These are phyloP conservation scores for Alternaria burnsii DNA, from an alignment of 2,329 filamentous ascomycete genomes.

Conservation along the genomic window DNA sequence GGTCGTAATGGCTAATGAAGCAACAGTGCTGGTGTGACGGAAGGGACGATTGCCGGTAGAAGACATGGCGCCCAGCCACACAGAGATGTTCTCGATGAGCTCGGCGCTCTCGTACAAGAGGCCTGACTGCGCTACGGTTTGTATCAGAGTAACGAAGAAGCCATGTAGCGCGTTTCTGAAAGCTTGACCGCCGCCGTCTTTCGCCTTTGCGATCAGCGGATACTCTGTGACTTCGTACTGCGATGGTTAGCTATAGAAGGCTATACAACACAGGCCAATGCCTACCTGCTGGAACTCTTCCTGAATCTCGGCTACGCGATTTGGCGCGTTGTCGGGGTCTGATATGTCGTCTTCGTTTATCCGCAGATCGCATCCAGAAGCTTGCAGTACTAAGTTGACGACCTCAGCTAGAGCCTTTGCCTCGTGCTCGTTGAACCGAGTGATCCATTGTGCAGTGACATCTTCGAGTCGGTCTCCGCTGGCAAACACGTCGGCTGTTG, in stretches of 20 bases:
- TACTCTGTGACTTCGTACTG: conserved; percentile 86
- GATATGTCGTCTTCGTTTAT: conserved; percentile 84
- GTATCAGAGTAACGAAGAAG: conserved; percentile 81
- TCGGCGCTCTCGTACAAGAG: conserved; percentile 78
- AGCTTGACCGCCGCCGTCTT: conserved; percentile 75
- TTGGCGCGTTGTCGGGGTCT: conserved; percentile 86
- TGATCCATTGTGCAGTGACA: conserved; percentile 66
- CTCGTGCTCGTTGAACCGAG: conserved; percentile 64
- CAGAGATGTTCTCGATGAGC: conserved; percentile 85
- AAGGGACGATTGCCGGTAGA: conserved; percentile 88
- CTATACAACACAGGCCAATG: conserved; percentile 10
- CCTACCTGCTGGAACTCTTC: conserved; percentile 82
- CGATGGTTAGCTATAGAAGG: conserved; percentile 20
- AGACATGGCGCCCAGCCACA: conserved; percentile 92
- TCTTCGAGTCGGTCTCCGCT: conserved; percentile 63
- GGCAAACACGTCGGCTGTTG: conserved; percentile 66
- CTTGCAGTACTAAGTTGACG: conserved; percentile 69
- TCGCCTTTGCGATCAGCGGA: conserved; percentile 84
- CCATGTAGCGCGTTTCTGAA: conserved; percentile 80
- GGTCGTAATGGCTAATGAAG: conserved; percentile 80
- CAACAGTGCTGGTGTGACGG: conserved; percentile 89
- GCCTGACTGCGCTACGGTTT: conserved; percentile 81
- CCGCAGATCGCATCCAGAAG: conserved; percentile 81
- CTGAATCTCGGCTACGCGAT: conserved; percentile 83
- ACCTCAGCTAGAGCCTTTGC: conserved; percentile 64